These are phyloP conservation scores for Solanum commersonii DNA, from an alignment of 257 asterid genomes.

Conservation along the genomic window DNA sequence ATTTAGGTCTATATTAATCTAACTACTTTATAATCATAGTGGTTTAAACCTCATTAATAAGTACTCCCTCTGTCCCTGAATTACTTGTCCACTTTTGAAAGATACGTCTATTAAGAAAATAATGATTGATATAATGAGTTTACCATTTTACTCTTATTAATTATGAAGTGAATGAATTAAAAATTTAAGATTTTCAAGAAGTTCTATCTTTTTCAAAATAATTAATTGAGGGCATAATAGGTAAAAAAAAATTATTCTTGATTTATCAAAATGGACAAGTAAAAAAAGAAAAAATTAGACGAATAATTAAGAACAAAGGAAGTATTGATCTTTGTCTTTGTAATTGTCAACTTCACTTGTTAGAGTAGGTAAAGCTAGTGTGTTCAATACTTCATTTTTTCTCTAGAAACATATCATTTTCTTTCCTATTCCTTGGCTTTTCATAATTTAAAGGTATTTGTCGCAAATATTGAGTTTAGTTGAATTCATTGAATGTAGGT, in stretches of 20 bases:
- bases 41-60: background rate
- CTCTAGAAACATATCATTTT: background rate
- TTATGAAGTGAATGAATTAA: too few relatives aligned
- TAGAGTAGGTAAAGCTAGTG: background rate
- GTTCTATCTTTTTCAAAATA: rapidly evolving
- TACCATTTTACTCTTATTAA: rapidly evolving
- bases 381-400: background rate
- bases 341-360: background rate
- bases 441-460: background rate
- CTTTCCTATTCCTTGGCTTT: background rate
- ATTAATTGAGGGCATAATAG: too few relatives aligned
- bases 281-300: too few relatives aligned
- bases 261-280: too few relatives aligned
- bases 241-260: too few relatives aligned
- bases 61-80: rapidly evolving
- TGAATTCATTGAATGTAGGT: background rate
- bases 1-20: background rate
- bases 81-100: too few relatives aligned
- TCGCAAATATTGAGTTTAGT: background rate
- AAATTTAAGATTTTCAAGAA: too few relatives aligned
- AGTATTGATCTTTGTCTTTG: background rate
- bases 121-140: too few relatives aligned
- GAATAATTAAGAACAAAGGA: too few relatives aligned
- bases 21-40: background rate
- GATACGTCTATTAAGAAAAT: rapidly evolving